Evolutionary conservation across 495 filamentous ascomycete species (phyloP), one percentile per base, ranked within the genome.

Genomic region (Neurospora sp.): DNA sequence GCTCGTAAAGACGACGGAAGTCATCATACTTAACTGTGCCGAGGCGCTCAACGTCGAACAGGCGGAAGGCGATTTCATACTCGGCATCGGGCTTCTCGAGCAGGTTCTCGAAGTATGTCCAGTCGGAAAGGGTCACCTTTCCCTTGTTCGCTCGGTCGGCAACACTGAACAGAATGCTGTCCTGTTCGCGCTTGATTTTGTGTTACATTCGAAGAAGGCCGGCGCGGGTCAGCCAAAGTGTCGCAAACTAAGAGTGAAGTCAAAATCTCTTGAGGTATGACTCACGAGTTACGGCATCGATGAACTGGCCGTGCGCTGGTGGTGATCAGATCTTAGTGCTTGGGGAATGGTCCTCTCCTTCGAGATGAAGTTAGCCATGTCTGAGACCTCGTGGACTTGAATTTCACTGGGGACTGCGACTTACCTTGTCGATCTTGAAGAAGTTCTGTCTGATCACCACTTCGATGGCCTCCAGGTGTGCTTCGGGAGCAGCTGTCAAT

Each of bases 11-110:
- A 40, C 87, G 85, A 77, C 91, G 86, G 82, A 99, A 94, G 77
- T 93, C 89, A 2, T 96, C 92, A 76, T 93, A 97, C 77, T 93
- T 94, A 77, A 98, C 92, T 21, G 84, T 87, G 5, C 96, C 96
- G 24, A 88, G 91, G 43, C 92, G 89, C 34, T 95, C 89, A 73
- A 91, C 82, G 76, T 97, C 95, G 82, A 99, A 99, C 36, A 98
- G 87, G 72, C 96, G 92, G 84, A 98, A 99, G 9, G 94, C 94
- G 76, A 99, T 98, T 83, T 99, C 94, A 81, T 99, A 98, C 81
- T 99, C 96, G 78, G 96, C 96, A 76, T 98, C 96, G 74, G 96
- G 93, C 80, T 97, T 98, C 70, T 88, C 87, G 43, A 99, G 89
- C 72, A 99, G 89, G 84, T 97, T 95, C 82, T 97, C 92, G 81